Evolutionary conservation across 805 yeast genomes (phyloP), one percentile per base, ranked within the genome.

Genomic region (Pichia exigua): DNA sequence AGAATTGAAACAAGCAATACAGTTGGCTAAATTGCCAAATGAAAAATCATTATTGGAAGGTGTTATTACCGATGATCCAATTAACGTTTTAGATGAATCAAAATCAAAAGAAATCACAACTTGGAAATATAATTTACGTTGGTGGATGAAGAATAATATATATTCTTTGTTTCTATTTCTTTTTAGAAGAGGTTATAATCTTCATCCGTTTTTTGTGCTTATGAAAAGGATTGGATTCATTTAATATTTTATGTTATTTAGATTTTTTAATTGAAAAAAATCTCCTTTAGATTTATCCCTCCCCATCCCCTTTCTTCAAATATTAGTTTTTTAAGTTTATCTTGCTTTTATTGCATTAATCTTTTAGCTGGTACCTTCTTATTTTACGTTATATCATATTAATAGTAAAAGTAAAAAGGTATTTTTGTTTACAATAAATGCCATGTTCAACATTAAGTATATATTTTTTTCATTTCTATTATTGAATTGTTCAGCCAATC

Each of bases 161-260:
- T 65, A 59, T 32, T 28, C 52, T 11, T 17, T 49, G 1, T 50
- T 65, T 26, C 49, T 64, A 22, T 59, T 48, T 43, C 27, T 59
- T 2, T 45, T 61, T 4, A 60, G 58, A 45, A 54, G 58, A 35
- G 57, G 58, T 15, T 62, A 56, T 47, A 60, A 59, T 35, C 30
- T 61, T 40, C 35, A 46, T 17, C 57, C 58, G 7, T 35, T 58
- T 0, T 53, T 59, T 40, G 43, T 45, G 17, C 11, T 55, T 2
- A 46, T 64, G 20, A 58, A 54, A 27, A 56, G 39, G 18, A 27
- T 60, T 49, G 67, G 67, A 0, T 54, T 64, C 41, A 46, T 64
- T 21, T 63, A 38, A 49, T 11, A 12, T 17, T 35, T 35, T 24
- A 24, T 24, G 7, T 4, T 5, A 24, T 4, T 24, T 24, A 7